Evolutionary conservation across 2,329 filamentous ascomycete genomes (phyloP).

Genomic region (Arachnopeziza araneosa): DNA sequence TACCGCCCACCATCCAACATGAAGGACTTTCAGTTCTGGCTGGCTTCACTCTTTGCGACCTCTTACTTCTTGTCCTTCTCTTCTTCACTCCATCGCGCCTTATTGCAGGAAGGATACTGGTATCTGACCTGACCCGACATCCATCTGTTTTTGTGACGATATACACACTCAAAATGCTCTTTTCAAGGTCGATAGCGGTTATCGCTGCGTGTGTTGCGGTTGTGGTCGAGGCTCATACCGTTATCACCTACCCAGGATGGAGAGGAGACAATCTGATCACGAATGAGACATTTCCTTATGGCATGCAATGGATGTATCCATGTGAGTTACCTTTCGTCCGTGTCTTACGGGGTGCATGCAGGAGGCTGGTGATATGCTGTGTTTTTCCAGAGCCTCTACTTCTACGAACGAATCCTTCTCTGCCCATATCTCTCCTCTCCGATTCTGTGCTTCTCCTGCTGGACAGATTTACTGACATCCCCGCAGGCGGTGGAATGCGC

Average conservation of each 20-base stretch:
- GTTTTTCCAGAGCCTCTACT: not conserved
- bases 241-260: conserved; percentile 36
- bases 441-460: not conserved
- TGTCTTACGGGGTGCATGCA: too few relatives aligned
- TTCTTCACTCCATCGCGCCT: not conserved
- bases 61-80: not conserved
- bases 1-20: not conserved
- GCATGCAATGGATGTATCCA: conserved; percentile 36
- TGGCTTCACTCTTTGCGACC: not conserved
- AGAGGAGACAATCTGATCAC: conserved; percentile 35
- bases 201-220: not conserved
- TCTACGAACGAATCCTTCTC: not conserved
- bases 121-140: not conserved
- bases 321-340: conserved; percentile 26
- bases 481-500: conserved; percentile 73
- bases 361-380: not conserved
- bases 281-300: conserved; percentile 32
- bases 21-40: not conserved
- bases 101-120: not conserved
- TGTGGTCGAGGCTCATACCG: conserved; percentile 36
- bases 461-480: conserved; percentile 6
- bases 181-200: not conserved
- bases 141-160: not conserved
- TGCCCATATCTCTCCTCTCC: not conserved
- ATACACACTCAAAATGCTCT: not conserved